Percentiles rank a stretch among this genome's conserved stretches.
These are phyloP conservation scores for Phytophthora agathidicida DNA, from an alignment of 352 stramenopile species.

Conservation along the genomic window DNA sequence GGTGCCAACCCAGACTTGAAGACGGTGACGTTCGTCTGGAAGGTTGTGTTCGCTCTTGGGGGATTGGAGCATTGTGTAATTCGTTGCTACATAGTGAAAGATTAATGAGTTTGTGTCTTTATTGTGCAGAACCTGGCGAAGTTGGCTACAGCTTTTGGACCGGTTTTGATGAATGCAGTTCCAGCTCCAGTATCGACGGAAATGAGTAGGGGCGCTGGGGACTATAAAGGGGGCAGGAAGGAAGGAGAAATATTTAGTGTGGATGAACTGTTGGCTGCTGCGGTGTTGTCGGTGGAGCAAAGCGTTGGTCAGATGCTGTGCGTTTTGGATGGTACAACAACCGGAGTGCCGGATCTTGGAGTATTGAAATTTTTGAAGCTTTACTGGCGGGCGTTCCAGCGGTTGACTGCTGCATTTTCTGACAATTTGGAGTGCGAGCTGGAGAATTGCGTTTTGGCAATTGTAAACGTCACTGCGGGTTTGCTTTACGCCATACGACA, in stretches of 20 bases:
- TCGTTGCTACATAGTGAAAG: neutral
- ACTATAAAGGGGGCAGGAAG: neutral
- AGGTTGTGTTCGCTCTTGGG: conserved; percentile 31
- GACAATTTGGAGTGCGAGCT: conserved; percentile 36
- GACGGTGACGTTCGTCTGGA: conserved; percentile 55
- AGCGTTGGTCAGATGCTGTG: conserved; percentile 24
- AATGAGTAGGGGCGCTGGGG: neutral
- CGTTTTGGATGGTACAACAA: conserved; percentile 2
- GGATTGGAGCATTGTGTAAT: no score
- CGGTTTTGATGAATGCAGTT: conserved; percentile 5
- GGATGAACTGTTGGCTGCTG: conserved; percentile 37
- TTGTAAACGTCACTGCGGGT: conserved; percentile 48
- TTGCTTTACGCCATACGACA: conserved; percentile 30
- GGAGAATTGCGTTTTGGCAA: conserved; percentile 44
- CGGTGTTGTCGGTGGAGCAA: conserved; percentile 37
- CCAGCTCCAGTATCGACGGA: neutral
- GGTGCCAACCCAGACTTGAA: conserved; percentile 34
- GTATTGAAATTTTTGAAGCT: conserved; percentile 55
- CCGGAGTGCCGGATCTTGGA: neutral
- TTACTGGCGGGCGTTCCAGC: conserved; percentile 67
- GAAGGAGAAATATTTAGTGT: conserved; percentile 23
- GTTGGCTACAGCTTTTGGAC: conserved; percentile 37
- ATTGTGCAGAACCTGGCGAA: conserved; percentile 50
- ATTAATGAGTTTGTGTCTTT: conserved; percentile 4
- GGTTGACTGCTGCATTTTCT: conserved; percentile 44